These are phyloP conservation scores for Podila horticola DNA, from an alignment of 192 early-diverging fungal genomes.

Conservation along the genomic window DNA sequence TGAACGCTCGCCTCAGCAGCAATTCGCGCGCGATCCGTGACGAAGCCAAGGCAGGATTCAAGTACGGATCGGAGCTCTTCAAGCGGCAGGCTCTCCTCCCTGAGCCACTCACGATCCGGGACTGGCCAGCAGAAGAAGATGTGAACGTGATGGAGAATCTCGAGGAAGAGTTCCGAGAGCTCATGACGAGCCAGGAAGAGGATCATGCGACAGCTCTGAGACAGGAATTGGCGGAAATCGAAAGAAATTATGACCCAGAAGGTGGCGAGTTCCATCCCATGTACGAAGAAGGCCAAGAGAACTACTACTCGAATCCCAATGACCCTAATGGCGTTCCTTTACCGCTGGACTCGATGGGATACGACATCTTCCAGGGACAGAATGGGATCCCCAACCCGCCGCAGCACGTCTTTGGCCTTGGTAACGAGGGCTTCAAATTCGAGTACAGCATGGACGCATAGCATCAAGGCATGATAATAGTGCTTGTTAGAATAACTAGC, in stretches of 20 bases:
- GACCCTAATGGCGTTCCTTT: neutral
- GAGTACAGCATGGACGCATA: constrained; percentile 23
- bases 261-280: neutral
- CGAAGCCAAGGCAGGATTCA: constrained; percentile 50
- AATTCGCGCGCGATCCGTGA: constrained; percentile 34
- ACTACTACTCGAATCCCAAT: neutral
- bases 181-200: constrained; percentile 39
- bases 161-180: constrained; percentile 43
- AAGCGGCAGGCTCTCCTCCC: constrained; percentile 39
- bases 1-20: constrained; percentile 36
- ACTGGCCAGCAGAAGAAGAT: constrained; percentile 52
- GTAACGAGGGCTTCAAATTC: constrained; percentile 45
- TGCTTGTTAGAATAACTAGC: no score
- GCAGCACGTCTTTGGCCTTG: constrained; percentile 46
- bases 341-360: neutral
- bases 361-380: neutral
- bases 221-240: neutral
- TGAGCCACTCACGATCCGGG: constrained; percentile 34
- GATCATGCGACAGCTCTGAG: neutral
- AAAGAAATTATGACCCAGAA: neutral
- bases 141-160: constrained; percentile 42
- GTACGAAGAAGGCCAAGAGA: neutral
- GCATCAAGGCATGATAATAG: no score
- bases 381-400: constrained; percentile 5
- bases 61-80: constrained; percentile 38